Evolutionary conservation across 768 basidiomycete species (phyloP), one percentile per base, ranked within the genome.

Genomic region (Pleurotus tuber-regium): DNA sequence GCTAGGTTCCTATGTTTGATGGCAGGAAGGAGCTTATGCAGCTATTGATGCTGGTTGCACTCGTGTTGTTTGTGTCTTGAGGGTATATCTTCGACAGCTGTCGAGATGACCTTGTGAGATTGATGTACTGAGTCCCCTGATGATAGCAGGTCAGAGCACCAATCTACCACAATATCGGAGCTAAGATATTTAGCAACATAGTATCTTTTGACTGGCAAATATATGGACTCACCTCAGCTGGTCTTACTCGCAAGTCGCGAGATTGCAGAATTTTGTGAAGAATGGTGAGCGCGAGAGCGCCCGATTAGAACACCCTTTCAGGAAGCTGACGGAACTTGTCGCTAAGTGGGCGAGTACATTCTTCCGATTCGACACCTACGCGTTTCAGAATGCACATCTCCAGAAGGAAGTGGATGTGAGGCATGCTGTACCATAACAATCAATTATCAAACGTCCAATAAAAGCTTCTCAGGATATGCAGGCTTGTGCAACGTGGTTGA

Each of bases 371-470:
- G 43, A 25, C 43, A 28, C n/a, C 25, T 23, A 16, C 6, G 46
- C 46, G 46, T 48, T 48, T 48, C 46, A 48, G 46, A 48, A 48
- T 35, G 31, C 16, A 31, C 46, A 33, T 48, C 46, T 48, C 46
- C 46, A 35, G 30, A 29, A 33, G 46, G 46, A 21, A 48, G 14
- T 44, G 24, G 31, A 48, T 30, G 31, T 48, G 21, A 24, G 40
- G 21, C 46, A 48, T 48, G 46, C 46, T 35, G 46, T 48, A 31
- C 31, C 40, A 42, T 42, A n/a, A 19, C 38, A 40, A 40, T 31
- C 30, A 31, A 31, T n/a, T n/a, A n/a, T n/a, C n/a, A n/a, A n/a
- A n/a, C n/a, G n/a, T n/a, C n/a, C n/a, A n/a, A n/a, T n/a, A n/a
- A n/a, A n/a, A n/a, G n/a, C n/a, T n/a, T n/a, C n/a, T n/a, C n/a